Percentiles rank a stretch among this genome's conserved stretches.
phyloP scores from a whole-genome alignment of 2,329 filamentous ascomycete genomes.

The Colletotrichum tamarilloi region DNA sequence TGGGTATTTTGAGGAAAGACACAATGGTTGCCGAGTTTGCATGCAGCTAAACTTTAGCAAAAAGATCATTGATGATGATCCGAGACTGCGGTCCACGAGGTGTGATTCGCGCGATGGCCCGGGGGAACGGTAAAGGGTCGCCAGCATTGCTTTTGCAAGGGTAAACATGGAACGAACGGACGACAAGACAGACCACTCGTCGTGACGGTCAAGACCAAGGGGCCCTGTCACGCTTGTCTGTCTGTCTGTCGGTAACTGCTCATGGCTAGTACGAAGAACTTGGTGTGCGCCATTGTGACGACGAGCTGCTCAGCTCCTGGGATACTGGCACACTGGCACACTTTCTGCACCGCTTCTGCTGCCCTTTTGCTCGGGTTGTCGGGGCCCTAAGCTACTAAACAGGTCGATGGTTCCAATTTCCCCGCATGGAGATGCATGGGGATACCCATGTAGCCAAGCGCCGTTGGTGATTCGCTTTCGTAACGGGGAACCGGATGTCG shows the following conservation, averaged over 20 bases:
- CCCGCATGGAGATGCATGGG: slow-evolving; percentile 22
- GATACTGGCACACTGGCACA: neutral
- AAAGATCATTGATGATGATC: slow-evolving; percentile 21
- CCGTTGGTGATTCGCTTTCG: neutral
- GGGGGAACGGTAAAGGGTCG: neutral
- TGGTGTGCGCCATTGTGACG: neutral
- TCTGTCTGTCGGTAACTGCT: neutral
- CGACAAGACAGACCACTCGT: too few species aligned
- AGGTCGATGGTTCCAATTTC: slow-evolving; percentile 18
- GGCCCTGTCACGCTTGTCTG: neutral
- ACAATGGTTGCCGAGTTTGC: slow-evolving; percentile 9
- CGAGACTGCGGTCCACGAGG: slow-evolving; percentile 9
- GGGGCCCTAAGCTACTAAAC: neutral
- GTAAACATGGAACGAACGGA: too few species aligned
- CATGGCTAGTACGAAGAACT: neutral
- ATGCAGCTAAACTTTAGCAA: slow-evolving; percentile 14
- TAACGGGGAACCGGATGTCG: neutral
- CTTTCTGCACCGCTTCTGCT: neutral
- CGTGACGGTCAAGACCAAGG: neutral
- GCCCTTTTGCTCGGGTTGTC: slow-evolving; percentile 6
- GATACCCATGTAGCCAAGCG: slow-evolving; percentile 16
- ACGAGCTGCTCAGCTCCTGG: neutral
- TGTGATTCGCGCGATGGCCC: slow-evolving; percentile 9
- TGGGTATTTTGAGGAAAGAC: neutral
- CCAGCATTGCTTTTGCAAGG: neutral